Percentiles rank a stretch among this genome's conserved stretches.
These are phyloP conservation scores for Nakazawaea wickerhamii DNA, from an alignment of 805 yeast species.

Conservation along the genomic window DNA sequence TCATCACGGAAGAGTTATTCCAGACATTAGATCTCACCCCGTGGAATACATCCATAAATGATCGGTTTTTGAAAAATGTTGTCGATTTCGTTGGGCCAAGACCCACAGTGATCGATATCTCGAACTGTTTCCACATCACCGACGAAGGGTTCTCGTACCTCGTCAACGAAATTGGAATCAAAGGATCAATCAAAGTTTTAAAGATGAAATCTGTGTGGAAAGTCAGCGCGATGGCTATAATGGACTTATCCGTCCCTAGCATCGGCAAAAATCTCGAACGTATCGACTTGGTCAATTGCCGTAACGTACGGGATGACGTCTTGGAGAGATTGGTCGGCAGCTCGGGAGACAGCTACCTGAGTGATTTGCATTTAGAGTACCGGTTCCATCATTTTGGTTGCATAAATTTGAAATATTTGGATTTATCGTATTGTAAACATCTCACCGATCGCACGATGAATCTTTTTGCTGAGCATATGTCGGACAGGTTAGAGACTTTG, in stretches of 20 bases:
- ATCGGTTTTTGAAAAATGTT: slow-evolving; percentile 49
- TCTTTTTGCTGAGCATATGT: slow-evolving; percentile 56
- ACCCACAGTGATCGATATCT: slow-evolving; percentile 54
- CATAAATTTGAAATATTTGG: slow-evolving; percentile 45
- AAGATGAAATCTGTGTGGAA: slow-evolving; percentile 73
- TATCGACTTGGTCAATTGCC: slow-evolving; percentile 65
- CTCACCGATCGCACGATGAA: slow-evolving; percentile 64
- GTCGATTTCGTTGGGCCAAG: slow-evolving; percentile 68
- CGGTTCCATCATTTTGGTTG: slow-evolving; percentile 44
- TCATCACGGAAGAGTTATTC: slow-evolving; percentile 49
- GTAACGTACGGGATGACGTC: slow-evolving; percentile 69
- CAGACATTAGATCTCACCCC: slow-evolving; percentile 50
- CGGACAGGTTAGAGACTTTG: slow-evolving; percentile 45
- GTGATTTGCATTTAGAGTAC: slow-evolving; percentile 12
- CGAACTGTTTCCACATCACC: slow-evolving; percentile 73
- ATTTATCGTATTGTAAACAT: slow-evolving; percentile 71
- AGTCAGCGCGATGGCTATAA: slow-evolving; percentile 73
- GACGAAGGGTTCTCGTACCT: slow-evolving; percentile 70
- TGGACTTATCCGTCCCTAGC: slow-evolving; percentile 66
- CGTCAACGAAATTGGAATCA: slow-evolving; percentile 65
- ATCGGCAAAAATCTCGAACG: slow-evolving; percentile 56
- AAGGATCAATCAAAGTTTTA: slow-evolving; percentile 50
- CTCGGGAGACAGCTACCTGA: slow-evolving; percentile 18
- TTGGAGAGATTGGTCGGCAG: slow-evolving; percentile 65
- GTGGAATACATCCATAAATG: slow-evolving; percentile 59